These are phyloP conservation scores for Leucosporidium yakuticum DNA, from an alignment of 768 basidiomycete genomes.

Conservation along the genomic window DNA sequence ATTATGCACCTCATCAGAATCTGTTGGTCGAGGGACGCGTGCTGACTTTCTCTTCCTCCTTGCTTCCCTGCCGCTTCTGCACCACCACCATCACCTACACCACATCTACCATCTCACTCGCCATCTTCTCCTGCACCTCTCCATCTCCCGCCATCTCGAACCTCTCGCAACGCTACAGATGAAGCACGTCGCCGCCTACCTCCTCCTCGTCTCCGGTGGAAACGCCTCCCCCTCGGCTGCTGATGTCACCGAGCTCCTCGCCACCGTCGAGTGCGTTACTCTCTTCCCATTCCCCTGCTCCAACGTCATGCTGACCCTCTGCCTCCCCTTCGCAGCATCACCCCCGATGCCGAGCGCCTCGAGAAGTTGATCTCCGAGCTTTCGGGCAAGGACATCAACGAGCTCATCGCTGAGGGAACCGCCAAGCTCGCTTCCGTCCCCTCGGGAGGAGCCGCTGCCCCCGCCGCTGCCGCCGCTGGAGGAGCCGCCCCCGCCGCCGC, in stretches of 20 bases:
- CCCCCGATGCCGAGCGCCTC: conserved; percentile 75
- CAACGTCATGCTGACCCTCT: background rate
- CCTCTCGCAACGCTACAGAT: too few relatives aligned
- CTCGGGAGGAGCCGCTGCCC: conserved; percentile 65
- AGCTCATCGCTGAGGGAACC: conserved; percentile 88
- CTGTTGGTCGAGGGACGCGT: too few relatives aligned
- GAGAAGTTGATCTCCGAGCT: conserved; percentile 81
- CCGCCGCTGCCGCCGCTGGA: conserved; percentile 51
- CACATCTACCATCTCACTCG: too few relatives aligned
- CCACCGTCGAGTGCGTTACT: conserved; percentile 54
- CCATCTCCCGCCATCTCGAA: too few relatives aligned
- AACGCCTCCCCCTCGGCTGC: conserved; percentile 76
- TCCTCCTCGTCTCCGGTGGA: conserved; percentile 91
- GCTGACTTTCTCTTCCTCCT: too few relatives aligned
- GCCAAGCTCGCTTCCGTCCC: conserved; percentile 95
- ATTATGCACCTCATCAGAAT: too few relatives aligned
- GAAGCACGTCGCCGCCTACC: conserved; percentile 51
- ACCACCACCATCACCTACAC: too few relatives aligned
- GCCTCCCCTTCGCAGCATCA: conserved; percentile 52
- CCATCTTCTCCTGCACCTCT: too few relatives aligned
- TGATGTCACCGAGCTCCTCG: conserved; percentile 83
- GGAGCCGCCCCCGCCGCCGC: conserved; percentile 63
- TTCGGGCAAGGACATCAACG: conserved; percentile 77
- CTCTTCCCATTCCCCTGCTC: background rate
- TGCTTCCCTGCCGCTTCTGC: too few relatives aligned